phyloP scores from a whole-genome alignment of 225 moss, liverwort and hornwort genomes.

The Physcomitrium patens region DNA sequence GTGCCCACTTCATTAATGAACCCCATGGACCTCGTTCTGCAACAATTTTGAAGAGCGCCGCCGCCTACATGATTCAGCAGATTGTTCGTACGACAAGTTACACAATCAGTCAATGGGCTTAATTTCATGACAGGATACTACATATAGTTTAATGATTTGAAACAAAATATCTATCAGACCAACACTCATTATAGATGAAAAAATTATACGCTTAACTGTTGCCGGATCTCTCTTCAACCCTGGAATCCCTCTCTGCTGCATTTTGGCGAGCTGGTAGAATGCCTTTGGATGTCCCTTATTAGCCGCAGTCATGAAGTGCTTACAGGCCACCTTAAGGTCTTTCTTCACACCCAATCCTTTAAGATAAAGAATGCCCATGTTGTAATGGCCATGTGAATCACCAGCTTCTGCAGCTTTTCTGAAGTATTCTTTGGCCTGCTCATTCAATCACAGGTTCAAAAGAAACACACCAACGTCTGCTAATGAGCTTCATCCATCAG shows the following conservation, averaged over 20 bases:
- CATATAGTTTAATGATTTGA: slow-evolving; percentile 1
- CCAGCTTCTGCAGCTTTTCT: slow-evolving; percentile 83
- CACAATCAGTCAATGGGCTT: background rate
- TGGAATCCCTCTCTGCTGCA: slow-evolving; percentile 86
- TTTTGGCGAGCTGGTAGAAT: slow-evolving; percentile 88
- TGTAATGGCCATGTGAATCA: slow-evolving; percentile 90
- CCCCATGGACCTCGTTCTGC: slow-evolving; percentile 98
- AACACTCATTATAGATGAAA: background rate
- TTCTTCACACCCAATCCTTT: slow-evolving; percentile 77
- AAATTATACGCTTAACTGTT: slow-evolving; percentile 44
- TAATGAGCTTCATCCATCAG: slow-evolving; percentile 2
- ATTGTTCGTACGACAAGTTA: slow-evolving; percentile 10
- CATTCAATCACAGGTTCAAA: slow-evolving; percentile 34
- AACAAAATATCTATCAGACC: background rate
- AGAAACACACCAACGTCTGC: background rate
- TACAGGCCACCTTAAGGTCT: slow-evolving; percentile 66
- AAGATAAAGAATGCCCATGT: slow-evolving; percentile 88
- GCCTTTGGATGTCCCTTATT: slow-evolving; percentile 79
- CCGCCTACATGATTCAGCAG: slow-evolving; percentile 59
- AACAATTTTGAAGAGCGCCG: slow-evolving; percentile 84
- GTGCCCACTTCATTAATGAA: slow-evolving; percentile 83
- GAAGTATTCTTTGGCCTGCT: slow-evolving; percentile 89
- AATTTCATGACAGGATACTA: background rate
- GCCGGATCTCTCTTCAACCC: slow-evolving; percentile 77
- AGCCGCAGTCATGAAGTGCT: slow-evolving; percentile 62